phyloP scores from a whole-genome alignment of 495 filamentous ascomycete genomes.

The Achaetomiella virescens region DNA sequence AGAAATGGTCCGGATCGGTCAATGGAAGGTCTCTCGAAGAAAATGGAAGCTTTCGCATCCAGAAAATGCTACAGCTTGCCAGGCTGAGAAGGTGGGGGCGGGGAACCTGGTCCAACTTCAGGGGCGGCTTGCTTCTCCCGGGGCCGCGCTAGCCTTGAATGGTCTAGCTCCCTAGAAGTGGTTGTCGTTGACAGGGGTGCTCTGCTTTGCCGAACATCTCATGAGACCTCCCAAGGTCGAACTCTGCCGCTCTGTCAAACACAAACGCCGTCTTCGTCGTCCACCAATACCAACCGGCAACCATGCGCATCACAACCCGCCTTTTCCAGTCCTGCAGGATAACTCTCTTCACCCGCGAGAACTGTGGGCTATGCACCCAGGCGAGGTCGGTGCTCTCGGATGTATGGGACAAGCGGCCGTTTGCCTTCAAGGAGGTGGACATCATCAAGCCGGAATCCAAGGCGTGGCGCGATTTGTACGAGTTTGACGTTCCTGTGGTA shows the following conservation, averaged over 20 bases:
- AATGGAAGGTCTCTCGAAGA: constrained; percentile 16
- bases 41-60: constrained; percentile 15
- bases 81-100: constrained; percentile 13
- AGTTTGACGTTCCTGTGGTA: constrained; percentile 85
- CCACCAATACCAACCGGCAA: background rate
- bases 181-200: background rate
- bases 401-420: constrained; percentile 61
- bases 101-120: background rate
- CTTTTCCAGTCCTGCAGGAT: constrained; percentile 59
- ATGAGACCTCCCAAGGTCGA: no score
- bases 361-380: constrained; percentile 72
- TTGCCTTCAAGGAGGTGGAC: constrained; percentile 73
- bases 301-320: constrained; percentile 35
- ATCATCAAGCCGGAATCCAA: constrained; percentile 62
- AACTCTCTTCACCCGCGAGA: constrained; percentile 74
- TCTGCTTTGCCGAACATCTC: background rate
- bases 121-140: background rate
- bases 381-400: constrained; percentile 67
- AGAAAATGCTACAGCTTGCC: background rate
- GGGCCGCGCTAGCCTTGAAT: background rate
- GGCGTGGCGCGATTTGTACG: constrained; percentile 73
- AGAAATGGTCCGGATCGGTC: background rate
- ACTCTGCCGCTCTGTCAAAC: no score
- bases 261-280: no score
- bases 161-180: no score